Base-by-base conservation (phyloP, 306 rosid species). In the Cucumis hystrix region DNA sequence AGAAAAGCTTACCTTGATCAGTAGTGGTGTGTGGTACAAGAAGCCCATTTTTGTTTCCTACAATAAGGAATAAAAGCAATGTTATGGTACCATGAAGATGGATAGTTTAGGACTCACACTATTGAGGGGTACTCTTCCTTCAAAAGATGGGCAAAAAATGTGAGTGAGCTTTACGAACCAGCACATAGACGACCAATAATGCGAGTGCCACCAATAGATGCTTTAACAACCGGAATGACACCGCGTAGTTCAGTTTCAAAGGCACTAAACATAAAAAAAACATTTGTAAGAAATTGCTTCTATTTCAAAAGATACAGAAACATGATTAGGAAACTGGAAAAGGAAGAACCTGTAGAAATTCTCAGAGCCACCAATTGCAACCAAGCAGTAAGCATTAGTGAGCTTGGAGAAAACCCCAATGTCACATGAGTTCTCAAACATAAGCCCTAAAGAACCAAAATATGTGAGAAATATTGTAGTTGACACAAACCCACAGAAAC, bases 341-440 rank as follows among this genome's bases (percentile, higher is more conserved):
- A 21, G 70, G 56, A 28, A 47, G 71, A 68, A 89, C 97, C 97
- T 90, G 87, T 90, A 95, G 85, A 96, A 96, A 81, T 79, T 88
- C 82, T 96, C 99, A 15, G 99, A 96, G 74, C 98, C 99, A 55
- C 99, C 99, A 54, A 92, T 96, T 51, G 98, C 93, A 78, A 96
- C 99, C 93, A 96, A 86, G 75, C 99, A 96, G 85, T 89, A 96
- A 5, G 92, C 96, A 80, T 96, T 96, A 23, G 97, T 92, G 62
- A 96, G 96, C 87, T 96, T 96, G n/a, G 97, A 92, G 78, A 96
- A 96, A 15, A 89, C 99, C 54, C 99, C 99, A 74, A 96, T 54
- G 30, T 96, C 98, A 80, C 97, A 96, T 12, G 86, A 83, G 82
- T 96, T 96, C 83, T 96, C 99, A 77, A 96, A 96, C 88, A 88